Evolutionary conservation across 192 early-diverging fungal genomes (phyloP), one percentile per base, ranked within the genome.

Genomic region (Linnemannia zychae): DNA sequence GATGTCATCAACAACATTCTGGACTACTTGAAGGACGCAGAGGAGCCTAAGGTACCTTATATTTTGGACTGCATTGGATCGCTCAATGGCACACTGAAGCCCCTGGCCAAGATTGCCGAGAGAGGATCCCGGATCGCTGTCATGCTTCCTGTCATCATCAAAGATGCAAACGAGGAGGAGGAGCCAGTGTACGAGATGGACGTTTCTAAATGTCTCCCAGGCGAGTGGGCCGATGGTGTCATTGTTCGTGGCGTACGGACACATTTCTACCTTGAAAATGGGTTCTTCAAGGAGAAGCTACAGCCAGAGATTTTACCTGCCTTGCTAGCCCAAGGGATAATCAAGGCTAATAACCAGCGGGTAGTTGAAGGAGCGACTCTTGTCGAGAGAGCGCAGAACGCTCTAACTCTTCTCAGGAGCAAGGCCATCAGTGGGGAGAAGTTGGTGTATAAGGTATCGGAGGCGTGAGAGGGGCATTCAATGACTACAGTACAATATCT

Each of bases 181-280:
- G 74, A 75, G 74, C 74, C 74, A 40, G 74, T 63, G 57, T 75
- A 75, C 60, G 74, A 75, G 74, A 75, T 75, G 74, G 74, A 75
- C 12, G 74, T 75, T 36, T 60, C 74, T 38, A 75, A 75, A 22
- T 75, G 74, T 17, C 57, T 65, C 24, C 38, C 57, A 0, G 74
- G 28, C 60, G 47, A 75, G 74, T 75, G 74, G 74, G 74, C 53
- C 40, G 53, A 75, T 0, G 74, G 74, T 28, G 40, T 40, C 74
- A 75, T 75, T 18, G 74, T 75, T 28, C 74, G 74, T 40, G 74
- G 74, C 37, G 74, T 75, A 12, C 74, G 74, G 11, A 75, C 74
- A 3, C 74, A 75, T 66, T 75, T 75, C 40, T 75, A 75, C 60
- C 74, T 75, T 18, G 57, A 75, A 57, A 75, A 75, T 57, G 74